Evolutionary conservation across 768 basidiomycete species (phyloP).

Genomic region (Russula abietina): DNA sequence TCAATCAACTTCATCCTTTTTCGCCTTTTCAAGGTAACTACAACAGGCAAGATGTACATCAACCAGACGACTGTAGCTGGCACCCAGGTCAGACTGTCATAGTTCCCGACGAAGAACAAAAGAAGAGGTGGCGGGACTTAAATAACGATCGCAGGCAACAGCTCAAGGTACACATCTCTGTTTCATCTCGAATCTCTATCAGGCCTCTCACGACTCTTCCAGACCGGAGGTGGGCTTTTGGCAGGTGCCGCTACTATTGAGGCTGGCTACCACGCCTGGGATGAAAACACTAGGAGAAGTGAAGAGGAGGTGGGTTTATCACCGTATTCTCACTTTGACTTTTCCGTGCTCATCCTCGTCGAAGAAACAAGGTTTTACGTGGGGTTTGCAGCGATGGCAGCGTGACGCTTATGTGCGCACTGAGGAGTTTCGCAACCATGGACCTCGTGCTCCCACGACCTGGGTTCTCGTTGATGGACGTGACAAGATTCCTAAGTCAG

Average conservation of each 20-base stretch:
- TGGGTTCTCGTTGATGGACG: constrained; percentile 61
- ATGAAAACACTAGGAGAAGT: constrained; percentile 48
- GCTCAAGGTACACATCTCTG: constrained; percentile 40
- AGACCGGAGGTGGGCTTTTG: constrained; percentile 62
- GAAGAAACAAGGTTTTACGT: constrained; percentile 46
- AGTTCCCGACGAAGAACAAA: constrained; percentile 40
- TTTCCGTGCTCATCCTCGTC: not conserved
- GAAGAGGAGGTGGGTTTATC: constrained; percentile 48
- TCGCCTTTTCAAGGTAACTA: constrained; percentile 5
- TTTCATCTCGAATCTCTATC: not conserved
- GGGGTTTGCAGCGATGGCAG: constrained; percentile 51
- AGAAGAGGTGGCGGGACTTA: constrained; percentile 53
- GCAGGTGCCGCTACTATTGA: constrained; percentile 49
- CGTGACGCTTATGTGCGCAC: constrained; percentile 52
- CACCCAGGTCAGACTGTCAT: constrained; percentile 31
- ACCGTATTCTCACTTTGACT: not conserved
- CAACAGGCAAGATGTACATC: constrained; percentile 16
- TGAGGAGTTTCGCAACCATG: constrained; percentile 40
- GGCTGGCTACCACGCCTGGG: constrained; percentile 47
- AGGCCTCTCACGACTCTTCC: not conserved
- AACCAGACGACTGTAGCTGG: constrained; percentile 25
- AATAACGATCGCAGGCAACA: constrained; percentile 52
- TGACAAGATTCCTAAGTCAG: constrained; percentile 46
- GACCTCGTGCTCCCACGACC: constrained; percentile 43
- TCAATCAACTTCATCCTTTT: not conserved